Base-by-base conservation (phyloP, 306 rosid species). In the Cucumis sativus region DNA sequence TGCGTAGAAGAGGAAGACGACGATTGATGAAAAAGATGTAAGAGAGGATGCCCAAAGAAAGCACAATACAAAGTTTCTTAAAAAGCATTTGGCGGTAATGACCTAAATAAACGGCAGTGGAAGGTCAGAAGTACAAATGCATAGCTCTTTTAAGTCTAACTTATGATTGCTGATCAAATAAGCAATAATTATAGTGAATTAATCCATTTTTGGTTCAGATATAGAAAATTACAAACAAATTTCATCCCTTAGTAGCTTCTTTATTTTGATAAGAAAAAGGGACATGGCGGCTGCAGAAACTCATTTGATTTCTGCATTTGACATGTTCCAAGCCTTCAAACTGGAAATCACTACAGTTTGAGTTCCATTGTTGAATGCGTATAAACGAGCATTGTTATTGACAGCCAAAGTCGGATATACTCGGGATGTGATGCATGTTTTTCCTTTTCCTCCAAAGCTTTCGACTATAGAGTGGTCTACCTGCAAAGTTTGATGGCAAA, bases 361-460 rank as follows among this genome's bases (percentile, higher is more conserved):
- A 59, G 88, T 82, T 80, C 98, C 97, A 81, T 89, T 72, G 64
- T 91, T 89, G 83, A 93, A 91, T 80, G 82, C 89, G 8, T 84
- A 87, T 47, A 91, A 81, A 28, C 30, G 79, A 55, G 93, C 87
- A 43, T 77, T 79, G 21, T 69, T 79, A 78, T 83, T 74, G 30
- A 88, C 78, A 51, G 96, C 97, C 84, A 89, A 39, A 28, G 89
- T 85, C 12, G 97, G 98, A 87, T 93, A 93, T 54, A 91, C 98
- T 79, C 95, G 88, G 0, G 97, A 83, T 56, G 95, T 89, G 57
- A 91, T 89, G 84, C 89, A 84, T 0, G 86, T 88, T 51, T 80
- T 89, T 74, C 95, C 95, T 75, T 89, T 76, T 75, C 91, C 93
- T n/a, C 89, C 92, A 81, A 91, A 89, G 82, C 96, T 88, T 88